phyloP scores from a whole-genome alignment of 208 protist genomes.

The Kentomonas sorsogonicus region DNA sequence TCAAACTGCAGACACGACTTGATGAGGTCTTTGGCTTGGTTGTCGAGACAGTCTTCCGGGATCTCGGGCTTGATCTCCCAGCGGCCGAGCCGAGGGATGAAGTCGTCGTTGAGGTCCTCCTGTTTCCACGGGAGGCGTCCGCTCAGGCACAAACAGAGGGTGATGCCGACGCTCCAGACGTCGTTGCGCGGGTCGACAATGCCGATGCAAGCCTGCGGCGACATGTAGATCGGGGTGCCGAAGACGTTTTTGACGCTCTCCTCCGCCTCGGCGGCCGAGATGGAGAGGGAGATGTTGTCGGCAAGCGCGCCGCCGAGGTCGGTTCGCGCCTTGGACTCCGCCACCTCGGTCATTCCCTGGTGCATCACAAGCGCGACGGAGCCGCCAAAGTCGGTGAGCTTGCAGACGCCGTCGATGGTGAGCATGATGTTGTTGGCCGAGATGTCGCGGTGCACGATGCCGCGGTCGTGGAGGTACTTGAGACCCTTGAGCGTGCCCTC shows the following conservation, averaged over 20 bases:
- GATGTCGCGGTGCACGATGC: slow-evolving; percentile 72
- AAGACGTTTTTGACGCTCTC: slow-evolving; percentile 15
- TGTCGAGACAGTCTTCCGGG: slow-evolving; percentile 16
- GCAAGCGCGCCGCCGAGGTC: background rate
- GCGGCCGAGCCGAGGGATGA: slow-evolving; percentile 31
- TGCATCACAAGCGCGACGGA: slow-evolving; percentile 16
- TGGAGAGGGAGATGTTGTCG: background rate
- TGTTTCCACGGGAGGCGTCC: slow-evolving; percentile 51
- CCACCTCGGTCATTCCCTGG: background rate
- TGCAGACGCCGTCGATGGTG: slow-evolving; percentile 55
- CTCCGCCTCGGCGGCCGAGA: background rate
- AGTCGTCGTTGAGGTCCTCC: slow-evolving; percentile 28
- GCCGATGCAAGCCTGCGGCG: slow-evolving; percentile 64
- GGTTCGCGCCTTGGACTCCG: too few relatives aligned
- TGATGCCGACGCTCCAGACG: slow-evolving; percentile 77
- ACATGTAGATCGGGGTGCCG: slow-evolving; percentile 78
- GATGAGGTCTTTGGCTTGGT: slow-evolving; percentile 31
- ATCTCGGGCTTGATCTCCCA: slow-evolving; percentile 22
- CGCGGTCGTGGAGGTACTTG: slow-evolving; percentile 51
- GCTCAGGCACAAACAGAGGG: slow-evolving; percentile 59
- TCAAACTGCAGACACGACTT: slow-evolving; percentile 30
- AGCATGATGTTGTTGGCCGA: slow-evolving; percentile 77
- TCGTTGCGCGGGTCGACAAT: slow-evolving; percentile 55
- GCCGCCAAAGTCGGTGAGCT: slow-evolving; percentile 76
- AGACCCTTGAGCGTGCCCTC: slow-evolving; percentile 53